Evolutionary conservation across 2,329 filamentous ascomycete species (phyloP), one percentile per base, ranked within the genome.

Genomic region (Lachnellula cervina): DNA sequence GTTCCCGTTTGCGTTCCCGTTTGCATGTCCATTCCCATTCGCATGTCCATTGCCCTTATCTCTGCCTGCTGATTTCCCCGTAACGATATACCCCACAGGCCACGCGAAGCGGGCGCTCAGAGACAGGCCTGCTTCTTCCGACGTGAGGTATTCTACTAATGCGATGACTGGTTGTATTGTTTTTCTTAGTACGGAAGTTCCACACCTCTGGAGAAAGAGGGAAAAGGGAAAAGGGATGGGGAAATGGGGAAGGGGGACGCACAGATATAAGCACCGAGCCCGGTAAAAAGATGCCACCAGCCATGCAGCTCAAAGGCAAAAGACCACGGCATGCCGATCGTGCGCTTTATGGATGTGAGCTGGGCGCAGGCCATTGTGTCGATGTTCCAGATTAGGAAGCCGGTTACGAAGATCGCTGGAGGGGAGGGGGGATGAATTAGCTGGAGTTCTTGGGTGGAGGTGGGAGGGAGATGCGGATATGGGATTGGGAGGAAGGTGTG

Each of bases 201-300:
- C 21, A 21, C 21, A 21, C 21, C 21, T n/a, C n/a, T n/a, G 21
- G 21, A 21, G 21, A 21, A 11, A 32, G 28, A 32, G 8, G 8
- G 9, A 8, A 32, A 55, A 9, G n/a, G 4, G 19, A n/a, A 28
- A 28, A 14, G 16, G 28, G 40, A 7, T 17, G 40, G 23, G n/a
- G 11, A 35, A 34, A 37, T 16, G 21, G 46, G 14, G 19, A 44
- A 7, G 21, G 40, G n/a, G 19, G 43, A 64, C 63, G 9, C 55
- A 68, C 65, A 68, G 16, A 68, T 68, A 61, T 69, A 69, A 43
- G 81, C 80, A 0, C 79, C 77, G 19, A 81, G 70, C 0, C 80
- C 82, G 0, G 82, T 86, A 25, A 83, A 69, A 16, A 85, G 69
- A 62, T 86, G 82, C 82, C 82, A 86, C 82, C 81, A 85, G 1